These are phyloP conservation scores for Annulohypoxylon bovei DNA, from an alignment of 495 filamentous ascomycete genomes.

Conservation along the genomic window DNA sequence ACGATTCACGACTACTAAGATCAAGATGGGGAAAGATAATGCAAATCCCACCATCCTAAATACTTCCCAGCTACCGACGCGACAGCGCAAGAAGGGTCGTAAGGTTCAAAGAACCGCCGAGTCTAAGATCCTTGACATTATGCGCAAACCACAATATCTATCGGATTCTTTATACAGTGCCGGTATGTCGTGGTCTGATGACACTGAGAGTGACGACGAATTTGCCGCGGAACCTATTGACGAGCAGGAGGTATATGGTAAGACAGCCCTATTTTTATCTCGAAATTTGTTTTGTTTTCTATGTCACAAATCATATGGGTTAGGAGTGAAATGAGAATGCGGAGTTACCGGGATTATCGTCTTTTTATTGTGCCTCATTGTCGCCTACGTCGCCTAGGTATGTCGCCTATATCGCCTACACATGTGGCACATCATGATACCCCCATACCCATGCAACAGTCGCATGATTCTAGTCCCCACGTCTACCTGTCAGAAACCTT, in stretches of 20 bases:
- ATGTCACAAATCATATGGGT: neutral
- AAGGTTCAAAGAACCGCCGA: conserved; percentile 43
- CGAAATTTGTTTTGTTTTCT: neutral
- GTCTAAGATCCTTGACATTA: conserved; percentile 49
- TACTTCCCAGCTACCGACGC: conserved; percentile 88
- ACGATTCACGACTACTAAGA: conserved; percentile 18
- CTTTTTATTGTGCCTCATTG: neutral
- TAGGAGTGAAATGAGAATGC: conserved; percentile 8
- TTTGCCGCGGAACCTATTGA: conserved; percentile 83
- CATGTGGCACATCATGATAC: conserved; percentile 11
- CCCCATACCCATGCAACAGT: conserved; percentile 15
- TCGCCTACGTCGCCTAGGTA: conserved; percentile 5
- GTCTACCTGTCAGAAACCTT: conserved; percentile 21
- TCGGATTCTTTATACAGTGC: conserved; percentile 39
- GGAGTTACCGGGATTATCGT: conserved; percentile 11
- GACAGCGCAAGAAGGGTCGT: conserved; percentile 61
- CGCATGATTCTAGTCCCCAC: conserved; percentile 23
- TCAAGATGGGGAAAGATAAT: conserved; percentile 68
- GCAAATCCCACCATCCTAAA: conserved; percentile 94
- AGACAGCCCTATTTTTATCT: conserved; percentile 31
- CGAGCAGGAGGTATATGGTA: conserved; percentile 96
- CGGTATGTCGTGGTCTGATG: conserved; percentile 37
- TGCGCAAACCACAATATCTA: conserved; percentile 45
- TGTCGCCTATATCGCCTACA: conserved; percentile 2
- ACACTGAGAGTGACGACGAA: conserved; percentile 63